phyloP scores from a whole-genome alignment of 2,329 filamentous ascomycete species.

The Endoconidiophora polonica region DNA sequence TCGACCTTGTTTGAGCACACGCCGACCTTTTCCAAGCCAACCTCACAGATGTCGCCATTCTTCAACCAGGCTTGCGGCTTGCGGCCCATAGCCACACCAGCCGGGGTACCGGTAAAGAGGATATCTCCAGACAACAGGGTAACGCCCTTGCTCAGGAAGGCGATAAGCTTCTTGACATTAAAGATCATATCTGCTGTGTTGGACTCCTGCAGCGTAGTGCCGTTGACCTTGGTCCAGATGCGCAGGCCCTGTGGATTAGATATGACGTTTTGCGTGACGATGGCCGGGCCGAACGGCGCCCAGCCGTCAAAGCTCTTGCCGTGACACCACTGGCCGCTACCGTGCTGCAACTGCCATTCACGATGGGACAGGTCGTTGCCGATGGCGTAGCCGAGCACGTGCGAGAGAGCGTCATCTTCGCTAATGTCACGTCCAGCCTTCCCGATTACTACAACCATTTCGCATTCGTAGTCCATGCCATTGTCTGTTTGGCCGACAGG shows the following conservation, averaged over 20 bases:
- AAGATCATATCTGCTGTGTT: slow-evolving; percentile 45
- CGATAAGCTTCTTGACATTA: slow-evolving; percentile 38
- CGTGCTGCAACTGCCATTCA: slow-evolving; percentile 55
- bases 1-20: slow-evolving; percentile 34
- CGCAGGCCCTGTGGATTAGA: slow-evolving; percentile 38
- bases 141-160: slow-evolving; percentile 43
- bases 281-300: slow-evolving; percentile 57
- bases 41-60: slow-evolving; percentile 54
- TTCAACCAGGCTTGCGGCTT: slow-evolving; percentile 51
- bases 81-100: slow-evolving; percentile 54
- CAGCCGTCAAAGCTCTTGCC: slow-evolving; percentile 64
- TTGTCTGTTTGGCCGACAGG: slow-evolving; percentile 44
- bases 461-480: slow-evolving; percentile 67
- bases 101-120: slow-evolving; percentile 52
- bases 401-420: slow-evolving; percentile 48
- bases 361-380: slow-evolving; percentile 71
- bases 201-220: slow-evolving; percentile 37
- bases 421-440: slow-evolving; percentile 48
- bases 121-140: slow-evolving; percentile 47
- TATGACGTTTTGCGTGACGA: slow-evolving; percentile 41
- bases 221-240: slow-evolving; percentile 44
- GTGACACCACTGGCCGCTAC: slow-evolving; percentile 52
- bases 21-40: slow-evolving; percentile 49
- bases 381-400: slow-evolving; percentile 58
- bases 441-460: slow-evolving; percentile 58